Conservation (phyloP, 2,329 filamentous ascomycete species). For the Cladosporium sp. region DNA sequence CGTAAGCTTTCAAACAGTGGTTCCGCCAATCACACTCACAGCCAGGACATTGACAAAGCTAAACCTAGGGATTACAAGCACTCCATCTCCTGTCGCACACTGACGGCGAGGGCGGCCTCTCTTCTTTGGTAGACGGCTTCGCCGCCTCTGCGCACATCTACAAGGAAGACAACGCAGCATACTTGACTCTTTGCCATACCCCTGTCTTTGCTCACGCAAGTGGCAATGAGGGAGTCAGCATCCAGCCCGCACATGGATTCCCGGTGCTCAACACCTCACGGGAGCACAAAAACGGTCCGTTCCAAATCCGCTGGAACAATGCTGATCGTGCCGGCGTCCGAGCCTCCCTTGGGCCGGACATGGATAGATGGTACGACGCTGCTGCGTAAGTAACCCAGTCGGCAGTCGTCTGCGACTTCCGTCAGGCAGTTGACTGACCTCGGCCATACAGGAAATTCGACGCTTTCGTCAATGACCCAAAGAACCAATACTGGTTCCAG, state of each 20-base stretch:
- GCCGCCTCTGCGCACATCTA: conserved; percentile 58
- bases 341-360: conserved; percentile 38
- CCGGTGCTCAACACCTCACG: conserved; percentile 58
- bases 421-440: conserved; percentile 31
- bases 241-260: conserved; percentile 63
- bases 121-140: conserved; percentile 82
- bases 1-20: background rate
- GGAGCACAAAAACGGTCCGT: conserved; percentile 29
- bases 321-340: conserved; percentile 72
- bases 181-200: conserved; percentile 49
- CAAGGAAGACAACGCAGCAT: conserved; percentile 50
- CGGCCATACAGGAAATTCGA: conserved; percentile 55
- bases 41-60: background rate
- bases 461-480: conserved; percentile 56
- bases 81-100: conserved; percentile 87
- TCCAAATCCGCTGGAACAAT: conserved; percentile 85
- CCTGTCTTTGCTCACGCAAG: conserved; percentile 73
- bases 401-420: background rate
- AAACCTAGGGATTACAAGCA: conserved; percentile 69
- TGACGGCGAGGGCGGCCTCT: conserved; percentile 62
- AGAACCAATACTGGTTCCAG: conserved; percentile 73
- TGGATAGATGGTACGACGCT: conserved; percentile 67
- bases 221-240: conserved; percentile 76
- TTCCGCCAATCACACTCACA: background rate
- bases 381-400: conserved; percentile 39